Evolutionary conservation across 768 basidiomycete species (phyloP).

Genomic region (Boletus eberwhitei): DNA sequence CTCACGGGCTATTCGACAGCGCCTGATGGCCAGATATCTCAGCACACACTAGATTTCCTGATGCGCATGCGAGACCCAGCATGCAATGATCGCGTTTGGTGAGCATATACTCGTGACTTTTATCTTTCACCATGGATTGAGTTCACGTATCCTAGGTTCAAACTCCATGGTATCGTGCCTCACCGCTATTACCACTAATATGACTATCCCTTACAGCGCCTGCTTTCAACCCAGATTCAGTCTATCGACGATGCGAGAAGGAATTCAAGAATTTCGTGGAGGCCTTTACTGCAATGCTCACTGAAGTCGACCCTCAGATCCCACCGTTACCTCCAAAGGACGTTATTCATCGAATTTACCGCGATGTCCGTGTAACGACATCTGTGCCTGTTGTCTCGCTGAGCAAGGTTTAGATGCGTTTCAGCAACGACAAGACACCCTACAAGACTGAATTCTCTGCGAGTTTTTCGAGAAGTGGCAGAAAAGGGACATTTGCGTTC

Average conservation of each 20-base stretch:
- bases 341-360: conserved; percentile 87
- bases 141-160: conserved; percentile 58
- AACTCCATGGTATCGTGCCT: conserved; percentile 56
- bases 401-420: conserved; percentile 56
- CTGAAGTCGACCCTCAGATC: conserved; percentile 75
- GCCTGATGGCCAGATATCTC: conserved; percentile 80
- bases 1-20: conserved; percentile 41
- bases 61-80: conserved; percentile 64
- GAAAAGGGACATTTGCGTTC: conserved; percentile 85
- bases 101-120: conserved; percentile 8
- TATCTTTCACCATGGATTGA: neutral
- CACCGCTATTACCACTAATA: neutral
- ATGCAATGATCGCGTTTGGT: conserved; percentile 86
- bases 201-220: neutral
- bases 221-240: conserved; percentile 19
- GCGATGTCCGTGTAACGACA: conserved; percentile 53
- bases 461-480: conserved; percentile 82
- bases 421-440: conserved; percentile 93
- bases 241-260: conserved; percentile 59
- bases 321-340: conserved; percentile 91
- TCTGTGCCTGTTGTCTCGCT: conserved; percentile 1
- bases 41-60: conserved; percentile 82
- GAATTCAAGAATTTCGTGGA: conserved; percentile 89
- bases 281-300: conserved; percentile 60
- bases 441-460: conserved; percentile 85